Percentiles rank a stretch among this genome's conserved stretches.
Evolutionary conservation across 129 eudicot species (phyloP).

Genomic region (Smallanthus sonchifolius): DNA sequence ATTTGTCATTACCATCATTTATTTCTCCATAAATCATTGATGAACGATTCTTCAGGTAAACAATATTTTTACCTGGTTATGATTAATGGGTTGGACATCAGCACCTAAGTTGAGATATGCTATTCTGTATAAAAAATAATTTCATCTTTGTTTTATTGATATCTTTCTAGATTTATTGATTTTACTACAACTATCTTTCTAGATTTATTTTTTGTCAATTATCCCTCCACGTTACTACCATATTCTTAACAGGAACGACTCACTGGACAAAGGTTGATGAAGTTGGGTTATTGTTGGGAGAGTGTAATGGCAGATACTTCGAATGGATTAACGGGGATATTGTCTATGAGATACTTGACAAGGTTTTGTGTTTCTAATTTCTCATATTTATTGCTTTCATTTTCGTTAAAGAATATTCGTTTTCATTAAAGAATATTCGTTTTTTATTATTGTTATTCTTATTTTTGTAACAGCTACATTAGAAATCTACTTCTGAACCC

Average conservation of each 20-base stretch:
- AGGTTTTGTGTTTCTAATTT: conserved; percentile 44
- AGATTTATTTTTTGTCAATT: no score
- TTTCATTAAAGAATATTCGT: not conserved
- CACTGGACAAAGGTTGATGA: conserved; percentile 97
- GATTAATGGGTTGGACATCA: not conserved
- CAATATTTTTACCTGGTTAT: not conserved
- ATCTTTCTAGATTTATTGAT: not conserved
- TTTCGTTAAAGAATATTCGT: no score
- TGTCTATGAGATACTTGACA: conserved; percentile 47
- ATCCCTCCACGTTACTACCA: not conserved
- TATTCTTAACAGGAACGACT: conserved; percentile 62
- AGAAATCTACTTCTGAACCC: conserved; percentile 96
- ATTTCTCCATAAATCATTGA: conserved; percentile 78
- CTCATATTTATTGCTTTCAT: not conserved
- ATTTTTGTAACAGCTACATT: conserved; percentile 52
- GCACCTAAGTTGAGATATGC: not conserved
- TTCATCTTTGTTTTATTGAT: not conserved
- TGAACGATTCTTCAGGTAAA: conserved; percentile 76
- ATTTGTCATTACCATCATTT: conserved; percentile 88
- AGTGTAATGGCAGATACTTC: conserved; percentile 71
- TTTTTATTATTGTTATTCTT: not conserved
- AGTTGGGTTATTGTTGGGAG: conserved; percentile 97
- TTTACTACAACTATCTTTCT: no score
- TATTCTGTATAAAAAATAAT: not conserved
- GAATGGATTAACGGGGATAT: conserved; percentile 90